Conservation (phyloP, 129 eudicot species). For the Escallonia rubra region DNA sequence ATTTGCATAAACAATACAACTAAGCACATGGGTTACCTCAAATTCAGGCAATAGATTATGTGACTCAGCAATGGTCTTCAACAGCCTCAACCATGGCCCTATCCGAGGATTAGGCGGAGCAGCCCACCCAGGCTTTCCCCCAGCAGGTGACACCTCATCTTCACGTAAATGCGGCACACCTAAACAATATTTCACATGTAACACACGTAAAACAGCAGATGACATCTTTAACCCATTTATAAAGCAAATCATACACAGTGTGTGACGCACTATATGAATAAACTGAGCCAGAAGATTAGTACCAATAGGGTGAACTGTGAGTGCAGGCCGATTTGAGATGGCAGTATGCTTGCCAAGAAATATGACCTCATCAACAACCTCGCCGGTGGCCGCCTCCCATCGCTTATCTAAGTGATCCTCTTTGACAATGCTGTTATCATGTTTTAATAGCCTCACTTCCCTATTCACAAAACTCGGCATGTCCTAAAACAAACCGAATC, state of each 20-base stretch:
- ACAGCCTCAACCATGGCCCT: constrained; percentile 78
- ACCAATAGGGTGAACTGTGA: constrained; percentile 95
- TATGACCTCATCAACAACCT: constrained; percentile 66
- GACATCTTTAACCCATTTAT: background rate
- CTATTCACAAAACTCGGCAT: constrained; percentile 65
- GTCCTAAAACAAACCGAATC: constrained; percentile 28
- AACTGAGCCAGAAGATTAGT: background rate
- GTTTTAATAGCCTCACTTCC: constrained; percentile 68
- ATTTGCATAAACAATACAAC: background rate
- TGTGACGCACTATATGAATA: too few species aligned
- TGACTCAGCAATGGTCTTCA: constrained; percentile 67
- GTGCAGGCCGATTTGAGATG: constrained; percentile 78
- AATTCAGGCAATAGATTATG: constrained; percentile 82
- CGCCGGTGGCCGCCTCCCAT: constrained; percentile 75
- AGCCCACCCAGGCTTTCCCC: constrained; percentile 98
- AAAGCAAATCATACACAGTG: background rate
- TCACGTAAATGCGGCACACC: constrained; percentile 90
- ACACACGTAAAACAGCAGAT: background rate
- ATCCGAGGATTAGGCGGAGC: constrained; percentile 93
- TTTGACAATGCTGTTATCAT: constrained; percentile 50
- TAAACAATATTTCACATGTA: constrained; percentile 18
- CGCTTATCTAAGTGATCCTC: constrained; percentile 77
- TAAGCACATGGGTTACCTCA: constrained; percentile 44
- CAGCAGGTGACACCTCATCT: constrained; percentile 70
- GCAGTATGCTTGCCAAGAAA: constrained; percentile 88